A percentile compares a stretch with the other conserved stretches of the same genome.
These are phyloP conservation scores for Saccharomycopsis fodiens DNA, from an alignment of 805 yeast species.

Conservation along the genomic window DNA sequence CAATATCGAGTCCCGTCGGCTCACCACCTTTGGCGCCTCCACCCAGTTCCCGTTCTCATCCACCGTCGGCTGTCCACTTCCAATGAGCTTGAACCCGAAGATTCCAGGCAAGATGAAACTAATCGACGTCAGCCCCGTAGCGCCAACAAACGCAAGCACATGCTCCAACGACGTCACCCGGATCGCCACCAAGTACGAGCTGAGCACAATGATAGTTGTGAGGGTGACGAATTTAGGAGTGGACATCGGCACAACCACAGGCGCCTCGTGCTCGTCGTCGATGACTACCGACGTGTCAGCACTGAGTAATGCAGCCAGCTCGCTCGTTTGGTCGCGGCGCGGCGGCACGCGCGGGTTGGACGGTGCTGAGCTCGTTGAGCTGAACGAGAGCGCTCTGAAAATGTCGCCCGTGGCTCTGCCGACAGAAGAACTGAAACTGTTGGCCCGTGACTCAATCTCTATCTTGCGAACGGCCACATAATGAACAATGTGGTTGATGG, in stretches of 20 bases:
- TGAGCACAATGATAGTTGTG: slow-evolving; percentile 38
- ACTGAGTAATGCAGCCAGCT: slow-evolving; percentile 1
- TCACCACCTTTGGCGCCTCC: slow-evolving; percentile 13
- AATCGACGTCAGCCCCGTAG: slow-evolving; percentile 76
- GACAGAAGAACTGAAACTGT: slow-evolving; percentile 12
- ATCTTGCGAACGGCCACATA: slow-evolving; percentile 29
- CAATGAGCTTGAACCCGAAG: slow-evolving; percentile 64
- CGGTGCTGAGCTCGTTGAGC: slow-evolving; percentile 6
- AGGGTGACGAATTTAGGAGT: slow-evolving; percentile 29
- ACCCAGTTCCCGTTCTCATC: slow-evolving; percentile 5
- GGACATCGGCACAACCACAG: slow-evolving; percentile 11
- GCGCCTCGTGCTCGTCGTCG: slow-evolving; percentile 10
- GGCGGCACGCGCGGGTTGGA: not conserved
- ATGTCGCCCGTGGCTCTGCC: slow-evolving; percentile 15
- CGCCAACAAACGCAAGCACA: slow-evolving; percentile 63
- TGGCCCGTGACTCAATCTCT: slow-evolving; percentile 20
- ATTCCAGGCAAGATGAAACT: slow-evolving; percentile 74
- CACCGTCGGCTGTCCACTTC: slow-evolving; percentile 30
- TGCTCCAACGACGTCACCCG: slow-evolving; percentile 67
- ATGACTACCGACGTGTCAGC: slow-evolving; percentile 5
- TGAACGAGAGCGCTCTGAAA: slow-evolving; percentile 16
- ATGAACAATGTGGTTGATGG: slow-evolving; percentile 63
- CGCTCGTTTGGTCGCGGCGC: not conserved
- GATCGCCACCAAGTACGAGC: slow-evolving; percentile 58
- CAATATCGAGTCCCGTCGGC: slow-evolving; percentile 29